Evolutionary conservation across 2,329 filamentous ascomycete genomes (phyloP).

Genomic region (Colletotrichum nymphaeae): DNA sequence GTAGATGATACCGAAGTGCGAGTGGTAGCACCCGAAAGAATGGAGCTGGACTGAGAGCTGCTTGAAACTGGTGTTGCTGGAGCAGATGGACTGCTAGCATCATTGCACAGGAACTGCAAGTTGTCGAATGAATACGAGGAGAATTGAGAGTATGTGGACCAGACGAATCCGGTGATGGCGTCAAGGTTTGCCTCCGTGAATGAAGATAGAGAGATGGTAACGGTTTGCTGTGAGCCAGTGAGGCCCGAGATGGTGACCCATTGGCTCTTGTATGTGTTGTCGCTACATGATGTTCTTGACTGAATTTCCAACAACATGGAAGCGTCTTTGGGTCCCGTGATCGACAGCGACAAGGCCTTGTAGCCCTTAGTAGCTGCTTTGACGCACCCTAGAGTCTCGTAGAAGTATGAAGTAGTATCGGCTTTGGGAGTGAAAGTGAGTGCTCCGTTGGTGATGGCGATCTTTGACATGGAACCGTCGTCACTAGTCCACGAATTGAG

Average conservation of each 20-base stretch:
- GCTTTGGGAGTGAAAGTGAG: constrained; percentile 60
- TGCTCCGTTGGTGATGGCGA: constrained; percentile 52
- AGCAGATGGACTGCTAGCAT: neutral
- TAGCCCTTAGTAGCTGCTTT: constrained; percentile 57
- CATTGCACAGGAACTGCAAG: constrained; percentile 18
- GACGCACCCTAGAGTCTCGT: constrained; percentile 63
- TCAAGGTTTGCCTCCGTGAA: constrained; percentile 21
- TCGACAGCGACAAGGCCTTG: constrained; percentile 51
- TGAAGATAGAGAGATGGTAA: constrained; percentile 59
- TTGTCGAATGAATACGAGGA: constrained; percentile 21
- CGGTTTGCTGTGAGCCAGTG: constrained; percentile 61
- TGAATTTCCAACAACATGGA: constrained; percentile 36
- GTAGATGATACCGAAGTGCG: neutral
- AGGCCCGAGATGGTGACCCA: constrained; percentile 56
- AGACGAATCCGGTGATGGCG: constrained; percentile 24
- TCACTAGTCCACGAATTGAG: constrained; percentile 54
- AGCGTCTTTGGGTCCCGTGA: constrained; percentile 38
- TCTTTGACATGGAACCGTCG: constrained; percentile 58
- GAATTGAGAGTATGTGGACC: constrained; percentile 27
- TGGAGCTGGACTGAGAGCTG: neutral
- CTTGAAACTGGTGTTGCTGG: neutral
- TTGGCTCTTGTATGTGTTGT: constrained; percentile 53
- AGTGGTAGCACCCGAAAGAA: neutral
- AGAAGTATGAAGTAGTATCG: constrained; percentile 60
- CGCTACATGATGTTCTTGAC: constrained; percentile 57